Evolutionary conservation across 805 yeast species (phyloP), one percentile per base, ranked within the genome.

Genomic region (Spathaspora arborariae): DNA sequence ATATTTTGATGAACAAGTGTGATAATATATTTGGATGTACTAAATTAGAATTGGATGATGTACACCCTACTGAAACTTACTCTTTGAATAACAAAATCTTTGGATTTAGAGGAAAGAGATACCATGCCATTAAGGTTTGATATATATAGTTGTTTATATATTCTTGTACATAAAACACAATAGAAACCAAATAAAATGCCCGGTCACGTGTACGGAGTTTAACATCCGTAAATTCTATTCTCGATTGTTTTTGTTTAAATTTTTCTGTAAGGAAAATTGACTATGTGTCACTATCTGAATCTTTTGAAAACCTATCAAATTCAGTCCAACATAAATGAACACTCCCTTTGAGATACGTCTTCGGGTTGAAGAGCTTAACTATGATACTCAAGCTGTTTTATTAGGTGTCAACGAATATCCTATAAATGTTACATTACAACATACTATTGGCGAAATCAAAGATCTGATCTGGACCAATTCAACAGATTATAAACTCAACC

Each of bases 71-170:
- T 26, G 97, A 92, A 63, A 88, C 89, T 13, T 92, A 85, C 74
- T 96, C 88, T 71, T 86, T 88, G 62, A 94, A 94, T 72, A 90
- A 88, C 74, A 82, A 83, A 61, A 68, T 94, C 46, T 91, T 89
- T 66, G 99, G 92, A 9, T 80, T 91, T 67, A 83, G 99, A 71
- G 98, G 99, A 55, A 94, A 92, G 76, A 81, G 99, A 63, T 94
- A 94, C 70, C 97, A 91, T 59, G 96, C 97, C 37, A 76, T 87
- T 54, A 60, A 57, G 42, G 58, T 40, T 18, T 40, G 16, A 20
- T 30, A 30, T 30, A 30, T 27, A 27, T 30, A 30, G 26, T 30
- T 5, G 3, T 24, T 4, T 30, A 30, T 30, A 30, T 30, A n/a
- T 30, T 30, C 35, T 30, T 30, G 35, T 30, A 30, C 35, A 30